Percentiles rank a stretch among this genome's conserved stretches.
These are phyloP conservation scores for Backusella circina DNA, from an alignment of 192 early-diverging fungal species.

Conservation along the genomic window DNA sequence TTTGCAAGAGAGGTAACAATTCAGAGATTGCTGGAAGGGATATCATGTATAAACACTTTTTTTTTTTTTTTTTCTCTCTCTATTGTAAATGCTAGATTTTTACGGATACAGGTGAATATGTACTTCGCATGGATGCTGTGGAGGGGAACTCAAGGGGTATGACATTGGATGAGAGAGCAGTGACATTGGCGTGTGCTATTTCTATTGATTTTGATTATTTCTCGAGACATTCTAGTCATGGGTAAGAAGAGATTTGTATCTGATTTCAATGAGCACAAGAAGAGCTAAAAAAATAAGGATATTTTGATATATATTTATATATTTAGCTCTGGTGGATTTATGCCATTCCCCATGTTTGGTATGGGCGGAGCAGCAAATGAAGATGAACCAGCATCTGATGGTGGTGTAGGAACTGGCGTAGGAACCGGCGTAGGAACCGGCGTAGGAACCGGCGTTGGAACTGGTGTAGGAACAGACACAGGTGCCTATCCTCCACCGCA, in stretches of 20 bases:
- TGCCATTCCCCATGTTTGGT: slow-evolving; percentile 43
- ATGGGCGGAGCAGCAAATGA: slow-evolving; percentile 26
- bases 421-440: slow-evolving; percentile 18
- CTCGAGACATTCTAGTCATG: slow-evolving; percentile 9
- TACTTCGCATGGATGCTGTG: slow-evolving; percentile 67
- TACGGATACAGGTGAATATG: slow-evolving; percentile 84
- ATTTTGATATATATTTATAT: background rate
- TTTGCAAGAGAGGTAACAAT: slow-evolving; percentile 62
- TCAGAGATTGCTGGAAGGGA: no score
- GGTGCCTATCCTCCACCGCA: slow-evolving; percentile 7
- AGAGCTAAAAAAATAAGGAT: background rate
- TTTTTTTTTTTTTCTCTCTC: no score
- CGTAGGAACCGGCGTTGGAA: slow-evolving; percentile 11
- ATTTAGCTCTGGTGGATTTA: slow-evolving; percentile 36
- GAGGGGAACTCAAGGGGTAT: slow-evolving; percentile 46
- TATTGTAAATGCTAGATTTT: no score
- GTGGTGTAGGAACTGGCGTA: slow-evolving; percentile 18
- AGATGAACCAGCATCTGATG: slow-evolving; percentile 15
- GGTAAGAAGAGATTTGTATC: background rate
- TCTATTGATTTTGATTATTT: slow-evolving; percentile 52
- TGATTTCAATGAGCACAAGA: background rate
- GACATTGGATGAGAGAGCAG: slow-evolving; percentile 76
- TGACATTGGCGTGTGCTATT: slow-evolving; percentile 77
- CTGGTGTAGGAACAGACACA: background rate
- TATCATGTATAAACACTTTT: no score